Base-by-base conservation (phyloP, 2,329 filamentous ascomycete genomes). In the Pseudogymnoascus sp. region DNA sequence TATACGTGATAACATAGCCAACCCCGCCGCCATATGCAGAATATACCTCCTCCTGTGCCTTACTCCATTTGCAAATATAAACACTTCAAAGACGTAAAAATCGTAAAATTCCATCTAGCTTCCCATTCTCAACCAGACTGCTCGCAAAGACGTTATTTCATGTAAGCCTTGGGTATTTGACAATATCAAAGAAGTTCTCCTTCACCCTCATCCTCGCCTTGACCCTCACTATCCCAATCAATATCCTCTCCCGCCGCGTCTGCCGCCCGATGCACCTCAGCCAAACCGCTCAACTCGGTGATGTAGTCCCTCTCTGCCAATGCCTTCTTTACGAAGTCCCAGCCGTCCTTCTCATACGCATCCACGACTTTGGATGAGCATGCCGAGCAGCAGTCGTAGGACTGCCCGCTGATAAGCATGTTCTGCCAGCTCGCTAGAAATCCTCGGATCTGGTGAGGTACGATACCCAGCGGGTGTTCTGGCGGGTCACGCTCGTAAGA, bases 361-460 rank as follows among this genome's bases (percentile, higher is more conserved):
- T 82, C 79, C 0, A 93, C 74, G 28, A 96, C 85, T 46, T 82
- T 84, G 35, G 83, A 82, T 66, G 89, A 91, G 71, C 91, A 96
- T 1, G 89, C 91, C 59, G 89, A 91, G 75, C 91, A 96, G 74
- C 86, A 88, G 63, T 91, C 87, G 73, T 93, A 96, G 0, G 89
- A 88, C 68, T 85, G 82, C 7, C 90, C 90, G 61, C 83, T 85
- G 67, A 95, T 87, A 38, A 88, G 80, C 64, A 93, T 80, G 67
- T 89, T 92, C 70, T 87, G 84, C 74, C 91, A 95, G 3, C 81
- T 88, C 35, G 85, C 84, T 22, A 93, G 79, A 73, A 89, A 93
- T 24, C 90, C 90, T 33, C 91, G 87, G 61, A 95, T 86, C 67
- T 91, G 89, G 73, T 96, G 91, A 1, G 91, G 90, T 0, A 95